Evolutionary conservation across 2,329 filamentous ascomycete genomes (phyloP).

Genomic region (Ophiocordyceps robertsii): DNA sequence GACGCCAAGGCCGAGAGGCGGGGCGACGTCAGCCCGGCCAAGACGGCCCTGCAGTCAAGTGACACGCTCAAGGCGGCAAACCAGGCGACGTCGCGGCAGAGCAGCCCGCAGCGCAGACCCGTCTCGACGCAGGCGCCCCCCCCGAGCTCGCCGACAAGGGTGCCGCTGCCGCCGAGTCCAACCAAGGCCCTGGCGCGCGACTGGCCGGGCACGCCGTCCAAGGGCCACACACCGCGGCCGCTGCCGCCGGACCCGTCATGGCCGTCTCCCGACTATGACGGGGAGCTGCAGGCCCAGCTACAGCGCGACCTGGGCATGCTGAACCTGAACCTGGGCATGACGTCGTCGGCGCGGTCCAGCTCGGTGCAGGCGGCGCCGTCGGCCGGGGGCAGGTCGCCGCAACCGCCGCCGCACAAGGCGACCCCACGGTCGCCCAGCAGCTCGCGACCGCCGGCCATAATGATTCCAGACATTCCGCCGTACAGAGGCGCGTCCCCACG

Average conservation of each 20-base stretch:
- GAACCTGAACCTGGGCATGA: constrained; percentile 17
- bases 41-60: constrained; percentile 28
- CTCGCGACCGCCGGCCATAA: constrained; percentile 26
- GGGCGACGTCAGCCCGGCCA: constrained; percentile 37
- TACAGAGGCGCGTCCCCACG: constrained; percentile 28
- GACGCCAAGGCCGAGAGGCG: constrained; percentile 39
- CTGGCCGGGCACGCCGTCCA: constrained; percentile 30
- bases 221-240: constrained; percentile 22
- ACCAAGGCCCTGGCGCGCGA: constrained; percentile 16
- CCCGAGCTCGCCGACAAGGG: constrained; percentile 40
- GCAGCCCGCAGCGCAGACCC: constrained; percentile 47
- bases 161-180: constrained; percentile 39
- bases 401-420: constrained; percentile 20
- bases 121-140: constrained; percentile 18
- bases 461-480: constrained; percentile 41
- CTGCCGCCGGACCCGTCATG: constrained; percentile 31
- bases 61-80: constrained; percentile 43
- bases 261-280: constrained; percentile 47
- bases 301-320: constrained; percentile 47
- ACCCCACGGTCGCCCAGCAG: constrained; percentile 22
- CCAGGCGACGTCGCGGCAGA: constrained; percentile 37
- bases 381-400: constrained; percentile 8
- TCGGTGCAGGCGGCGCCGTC: background rate
- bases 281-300: constrained; percentile 47
- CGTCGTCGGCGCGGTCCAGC: constrained; percentile 6